Percentiles rank a stretch among this genome's conserved stretches.
Conservation (phyloP, 371 early-diverging fungal species). For the Zopfochytrium polystomum region DNA sequence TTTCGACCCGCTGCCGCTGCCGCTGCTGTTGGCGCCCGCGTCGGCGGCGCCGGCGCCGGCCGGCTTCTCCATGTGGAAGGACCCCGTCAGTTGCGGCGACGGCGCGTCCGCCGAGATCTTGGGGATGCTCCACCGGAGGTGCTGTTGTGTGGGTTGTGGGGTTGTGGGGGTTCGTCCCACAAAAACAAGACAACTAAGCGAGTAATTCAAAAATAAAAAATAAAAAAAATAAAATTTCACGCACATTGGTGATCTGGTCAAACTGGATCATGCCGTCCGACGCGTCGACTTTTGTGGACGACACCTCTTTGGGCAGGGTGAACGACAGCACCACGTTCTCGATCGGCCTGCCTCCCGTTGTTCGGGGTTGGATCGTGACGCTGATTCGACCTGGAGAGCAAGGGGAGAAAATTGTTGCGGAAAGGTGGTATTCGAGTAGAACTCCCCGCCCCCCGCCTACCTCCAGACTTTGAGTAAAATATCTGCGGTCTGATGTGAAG, state of each 20-base stretch:
- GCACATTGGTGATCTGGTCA: constrained; percentile 50
- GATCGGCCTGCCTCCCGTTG: constrained; percentile 64
- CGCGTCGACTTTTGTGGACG: constrained; percentile 24
- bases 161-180: not conserved
- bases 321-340: constrained; percentile 63
- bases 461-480: constrained; percentile 51
- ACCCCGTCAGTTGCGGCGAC: constrained; percentile 16
- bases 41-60: not conserved
- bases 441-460: constrained; percentile 9
- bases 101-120: constrained; percentile 15
- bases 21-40: not conserved
- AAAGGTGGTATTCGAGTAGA: not conserved
- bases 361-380: constrained; percentile 62
- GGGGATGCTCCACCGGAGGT: constrained; percentile 20
- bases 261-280: constrained; percentile 69
- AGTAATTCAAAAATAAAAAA: not conserved
- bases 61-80: constrained; percentile 3
- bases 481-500: constrained; percentile 65
- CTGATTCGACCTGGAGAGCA: constrained; percentile 69
- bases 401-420: not conserved
- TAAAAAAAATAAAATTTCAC: not conserved
- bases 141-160: not conserved
- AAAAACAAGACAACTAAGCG: not conserved
- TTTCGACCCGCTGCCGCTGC: not conserved
- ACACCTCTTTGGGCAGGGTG: constrained; percentile 55